Evolutionary conservation across 129 eudicot genomes (phyloP), one percentile per base, ranked within the genome.

Genomic region (Heracleum sosnowskyi): DNA sequence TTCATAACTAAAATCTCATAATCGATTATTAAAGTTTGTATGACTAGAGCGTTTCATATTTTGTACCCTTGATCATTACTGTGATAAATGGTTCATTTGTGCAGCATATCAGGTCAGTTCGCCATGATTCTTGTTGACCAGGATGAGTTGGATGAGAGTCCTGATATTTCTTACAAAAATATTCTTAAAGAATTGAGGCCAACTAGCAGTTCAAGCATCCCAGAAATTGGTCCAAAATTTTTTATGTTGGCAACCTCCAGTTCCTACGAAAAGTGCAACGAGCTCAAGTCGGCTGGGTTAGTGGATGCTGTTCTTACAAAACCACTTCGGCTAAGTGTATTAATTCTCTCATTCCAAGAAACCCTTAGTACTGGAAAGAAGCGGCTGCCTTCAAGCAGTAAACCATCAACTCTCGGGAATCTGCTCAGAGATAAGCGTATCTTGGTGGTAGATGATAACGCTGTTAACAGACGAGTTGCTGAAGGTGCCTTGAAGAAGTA

Each of bases 381-480:
- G 79, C 88, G 78, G 57, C 84, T 53, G 13, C 51, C 78, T 29
- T 80, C 79, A 31, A 85, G 83, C 68, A 81, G 49, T 46, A 87
- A 86, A 84, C 89, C 87, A 20, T 72, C 85, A 26, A 86, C 82
- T 73, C 86, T 91, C 3, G 86, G 87, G 79, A 90, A 39, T 68
- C 83, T 91, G 45, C 81, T 95, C 35, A 87, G 78, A 45, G 87
- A 85, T 47, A 95, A 81, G 62, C 77, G 77, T 46, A 90, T 95
- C 68, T 85, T 95, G 83, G 99, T 95, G 78, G 99, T 95, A 55
- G 99, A 95, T 83, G 99, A 95, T 78, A 90, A 92, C 81, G 53
- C 51, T 64, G 99, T 95, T 18, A 95, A 95, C 80, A 82, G 94
- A 77, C 85, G 91, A 76, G 99, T 95, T 70, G 99, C 97, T 9